phyloP scores from a whole-genome alignment of 768 basidiomycete genomes.

The Favolaschia claudopus region DNA sequence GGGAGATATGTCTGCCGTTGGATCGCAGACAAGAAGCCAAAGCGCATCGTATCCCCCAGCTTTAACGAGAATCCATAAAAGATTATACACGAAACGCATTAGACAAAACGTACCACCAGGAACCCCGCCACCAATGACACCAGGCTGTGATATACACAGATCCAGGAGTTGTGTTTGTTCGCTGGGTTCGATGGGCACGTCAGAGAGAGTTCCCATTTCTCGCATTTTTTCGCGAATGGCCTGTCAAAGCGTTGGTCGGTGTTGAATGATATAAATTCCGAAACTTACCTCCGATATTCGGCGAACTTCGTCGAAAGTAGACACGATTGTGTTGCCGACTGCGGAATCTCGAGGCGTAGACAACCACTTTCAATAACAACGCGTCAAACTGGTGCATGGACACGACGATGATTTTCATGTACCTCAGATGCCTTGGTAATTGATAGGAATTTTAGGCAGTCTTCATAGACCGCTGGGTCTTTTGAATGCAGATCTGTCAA shows the following conservation, averaged over 20 bases:
- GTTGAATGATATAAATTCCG: neutral
- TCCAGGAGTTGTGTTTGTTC: slow-evolving; percentile 89
- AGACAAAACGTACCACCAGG: slow-evolving; percentile 78
- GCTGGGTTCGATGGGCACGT: slow-evolving; percentile 89
- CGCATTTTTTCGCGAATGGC: slow-evolving; percentile 82
- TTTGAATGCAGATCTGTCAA: slow-evolving; percentile 58
- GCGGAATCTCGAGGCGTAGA: slow-evolving; percentile 61
- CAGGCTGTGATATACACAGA: slow-evolving; percentile 75
- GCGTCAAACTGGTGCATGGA: neutral
- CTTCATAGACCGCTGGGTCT: slow-evolving; percentile 59
- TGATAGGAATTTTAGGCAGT: slow-evolving; percentile 68
- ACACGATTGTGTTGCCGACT: slow-evolving; percentile 52
- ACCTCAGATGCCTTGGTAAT: slow-evolving; percentile 67
- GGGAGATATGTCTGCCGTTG: slow-evolving; percentile 47
- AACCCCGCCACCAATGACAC: slow-evolving; percentile 93
- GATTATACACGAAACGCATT: slow-evolving; percentile 1
- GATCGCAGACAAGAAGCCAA: slow-evolving; percentile 87
- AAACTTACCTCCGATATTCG: slow-evolving; percentile 61
- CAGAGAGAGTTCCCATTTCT: slow-evolving; percentile 78
- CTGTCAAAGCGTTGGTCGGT: slow-evolving; percentile 44
- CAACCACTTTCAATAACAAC: slow-evolving; percentile 54
- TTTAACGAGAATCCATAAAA: slow-evolving; percentile 38
- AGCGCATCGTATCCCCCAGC: slow-evolving; percentile 98
- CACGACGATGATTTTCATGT: slow-evolving; percentile 5
- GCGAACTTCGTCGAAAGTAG: slow-evolving; percentile 66